These are phyloP conservation scores for Pseudogymnoascus sp. DNA, from an alignment of 2,329 filamentous ascomycete genomes.

Conservation along the genomic window DNA sequence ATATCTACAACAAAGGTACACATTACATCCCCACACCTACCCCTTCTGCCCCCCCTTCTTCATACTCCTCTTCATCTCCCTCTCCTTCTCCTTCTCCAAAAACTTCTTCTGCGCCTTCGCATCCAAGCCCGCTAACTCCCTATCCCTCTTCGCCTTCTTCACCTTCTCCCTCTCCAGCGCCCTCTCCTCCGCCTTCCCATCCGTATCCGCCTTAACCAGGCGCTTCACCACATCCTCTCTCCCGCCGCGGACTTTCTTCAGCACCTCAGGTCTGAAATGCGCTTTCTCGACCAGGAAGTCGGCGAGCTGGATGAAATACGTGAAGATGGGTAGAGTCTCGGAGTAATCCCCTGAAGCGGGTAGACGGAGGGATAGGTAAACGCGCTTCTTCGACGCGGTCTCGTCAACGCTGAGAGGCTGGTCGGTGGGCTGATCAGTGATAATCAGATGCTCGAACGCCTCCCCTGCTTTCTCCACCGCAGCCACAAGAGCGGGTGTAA, in stretches of 20 bases:
- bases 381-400: conserved; percentile 72
- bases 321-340: conserved; percentile 64
- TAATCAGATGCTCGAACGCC: conserved; percentile 73
- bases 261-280: conserved; percentile 84
- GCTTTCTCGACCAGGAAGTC: conserved; percentile 68
- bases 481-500: conserved; percentile 79
- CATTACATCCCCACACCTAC: not conserved
- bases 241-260: conserved; percentile 70
- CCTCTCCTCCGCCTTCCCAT: conserved; percentile 71
- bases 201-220: conserved; percentile 72
- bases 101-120: conserved; percentile 82
- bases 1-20: not conserved
- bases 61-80: conserved; percentile 53
- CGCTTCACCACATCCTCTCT: conserved; percentile 74
- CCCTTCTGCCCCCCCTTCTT: conserved; percentile 50
- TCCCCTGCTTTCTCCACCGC: conserved; percentile 73
- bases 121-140: conserved; percentile 65
- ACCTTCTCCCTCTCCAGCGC: conserved; percentile 61
- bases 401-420: conserved; percentile 81
- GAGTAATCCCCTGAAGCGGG: conserved; percentile 57
- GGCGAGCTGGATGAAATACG: conserved; percentile 73
- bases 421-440: conserved; percentile 82
- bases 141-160: conserved; percentile 85
- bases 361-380: conserved; percentile 66
- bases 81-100: conserved; percentile 71